Evolutionary conservation across 345 rosid species (phyloP).

Genomic region (Raphanus raphanistrum): DNA sequence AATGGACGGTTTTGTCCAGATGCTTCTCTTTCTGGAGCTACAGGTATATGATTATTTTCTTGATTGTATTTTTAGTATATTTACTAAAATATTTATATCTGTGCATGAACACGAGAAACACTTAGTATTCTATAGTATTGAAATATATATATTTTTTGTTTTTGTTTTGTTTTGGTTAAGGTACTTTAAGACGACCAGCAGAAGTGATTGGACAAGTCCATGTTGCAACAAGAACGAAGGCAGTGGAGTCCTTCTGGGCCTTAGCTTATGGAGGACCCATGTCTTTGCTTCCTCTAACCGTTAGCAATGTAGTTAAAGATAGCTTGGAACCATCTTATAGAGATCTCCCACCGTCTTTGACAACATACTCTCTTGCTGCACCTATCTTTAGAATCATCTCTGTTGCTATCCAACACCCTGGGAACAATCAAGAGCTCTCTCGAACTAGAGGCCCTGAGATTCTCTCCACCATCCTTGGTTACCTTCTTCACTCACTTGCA

Average conservation of each 20-base stretch:
- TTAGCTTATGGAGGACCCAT: constrained; percentile 94
- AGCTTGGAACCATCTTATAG: constrained; percentile 64
- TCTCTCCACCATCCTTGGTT: constrained; percentile 71
- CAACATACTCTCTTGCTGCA: constrained; percentile 74
- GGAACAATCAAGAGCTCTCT: constrained; percentile 79
- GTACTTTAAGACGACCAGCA: constrained; percentile 78
- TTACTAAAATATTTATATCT: background rate
- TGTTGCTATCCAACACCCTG: constrained; percentile 72
- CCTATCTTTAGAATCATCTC: constrained; percentile 83
- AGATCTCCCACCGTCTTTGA: constrained; percentile 48
- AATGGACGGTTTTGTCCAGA: constrained; percentile 95
- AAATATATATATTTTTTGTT: background rate
- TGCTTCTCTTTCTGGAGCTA: constrained; percentile 85
- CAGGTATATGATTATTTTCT: constrained; percentile 55
- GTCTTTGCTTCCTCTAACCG: constrained; percentile 85
- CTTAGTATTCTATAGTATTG: no score
- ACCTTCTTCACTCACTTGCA: constrained; percentile 74
- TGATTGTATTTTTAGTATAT: background rate
- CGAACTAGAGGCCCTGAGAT: constrained; percentile 77
- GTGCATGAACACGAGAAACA: background rate
- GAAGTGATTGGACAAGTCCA: constrained; percentile 98
- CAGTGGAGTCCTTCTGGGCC: constrained; percentile 93
- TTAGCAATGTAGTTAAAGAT: constrained; percentile 62
- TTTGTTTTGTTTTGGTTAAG: constrained; percentile 42
- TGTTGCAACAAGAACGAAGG: constrained; percentile 80